Evolutionary conservation across 371 early-diverging fungal species (phyloP), one percentile per base, ranked within the genome.

Genomic region (Rhizopus sp.): DNA sequence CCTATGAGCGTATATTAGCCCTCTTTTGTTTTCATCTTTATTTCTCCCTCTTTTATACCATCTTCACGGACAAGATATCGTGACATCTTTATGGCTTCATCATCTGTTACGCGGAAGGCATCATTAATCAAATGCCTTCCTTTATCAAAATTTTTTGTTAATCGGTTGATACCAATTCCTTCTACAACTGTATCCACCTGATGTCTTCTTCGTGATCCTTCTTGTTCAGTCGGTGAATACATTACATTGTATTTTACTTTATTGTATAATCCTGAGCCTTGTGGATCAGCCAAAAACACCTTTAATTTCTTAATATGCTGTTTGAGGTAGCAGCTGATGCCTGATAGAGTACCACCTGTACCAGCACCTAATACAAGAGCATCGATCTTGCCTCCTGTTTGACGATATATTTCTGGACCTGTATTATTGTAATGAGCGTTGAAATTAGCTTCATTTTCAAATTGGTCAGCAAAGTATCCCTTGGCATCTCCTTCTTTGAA

Each of bases 101-200:
- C 81, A 69, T 98, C 98, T 3, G 87, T 84, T 5, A 97, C 96
- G 12, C 86, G 69, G n/a, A 87, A 83, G 0, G 97, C 96, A 53
- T 91, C 93, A 58, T 96, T 90, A 29, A 96, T 76, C n/a, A 73
- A 68, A 5, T 81, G 80, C 16, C 81, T 72, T 23, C 78, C 79
- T 42, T 70, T 64, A 46, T 81, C 81, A 73, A 97, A 93, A 68
- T 97, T 98, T 15, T 77, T 69, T 7, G 98, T 98, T 56, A 96
- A 55, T n/a, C 98, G 83, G 69, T 96, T 97, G 62, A 96, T 87
- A 0, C 98, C 98, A 5, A 98, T 87, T 0, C 97, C 98, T 70
- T 98, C 98, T 0, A 98, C 95, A 8, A 97, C 84, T 9, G 98
- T 91, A 66, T 97, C 98, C 17, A 96, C 92, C 68, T 98, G 98